Percentiles rank a stretch among this genome's conserved stretches.
These are phyloP conservation scores for Monosporascus sp. DNA, from an alignment of 2,329 filamentous ascomycete genomes.

Conservation along the genomic window DNA sequence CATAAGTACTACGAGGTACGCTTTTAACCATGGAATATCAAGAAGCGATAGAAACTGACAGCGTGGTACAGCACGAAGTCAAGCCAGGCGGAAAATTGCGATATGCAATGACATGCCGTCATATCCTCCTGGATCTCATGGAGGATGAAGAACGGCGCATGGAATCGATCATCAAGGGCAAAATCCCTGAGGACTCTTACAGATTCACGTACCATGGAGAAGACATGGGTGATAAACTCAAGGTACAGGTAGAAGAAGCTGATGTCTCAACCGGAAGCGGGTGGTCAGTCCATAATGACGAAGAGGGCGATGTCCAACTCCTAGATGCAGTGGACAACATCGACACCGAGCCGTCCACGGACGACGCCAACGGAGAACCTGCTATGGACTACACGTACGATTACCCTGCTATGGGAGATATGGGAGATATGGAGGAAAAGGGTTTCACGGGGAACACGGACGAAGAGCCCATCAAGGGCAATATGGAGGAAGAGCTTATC, in stretches of 20 bases:
- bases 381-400: too few relatives aligned
- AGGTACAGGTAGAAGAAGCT: background rate
- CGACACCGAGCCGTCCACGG: too few relatives aligned
- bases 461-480: too few relatives aligned
- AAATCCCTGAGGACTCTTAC: conserved; percentile 24
- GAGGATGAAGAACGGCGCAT: conserved; percentile 17
- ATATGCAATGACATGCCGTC: conserved; percentile 53
- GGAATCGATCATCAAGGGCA: conserved; percentile 25
- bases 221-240: background rate
- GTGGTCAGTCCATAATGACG: background rate
- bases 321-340: too few relatives aligned
- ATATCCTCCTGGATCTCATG: conserved; percentile 42
- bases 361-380: too few relatives aligned
- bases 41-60: conserved; percentile 11
- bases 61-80: conserved; percentile 42
- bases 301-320: background rate
- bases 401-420: too few relatives aligned
- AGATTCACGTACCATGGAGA: background rate
- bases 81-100: conserved; percentile 44
- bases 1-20: conserved; percentile 54
- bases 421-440: too few relatives aligned
- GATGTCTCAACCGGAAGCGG: background rate
- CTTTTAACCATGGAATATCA: background rate
- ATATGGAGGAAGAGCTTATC: too few relatives aligned
- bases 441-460: too few relatives aligned